These are phyloP conservation scores for Silene conica DNA, from an alignment of 148 eudicot genomes.

Conservation along the genomic window DNA sequence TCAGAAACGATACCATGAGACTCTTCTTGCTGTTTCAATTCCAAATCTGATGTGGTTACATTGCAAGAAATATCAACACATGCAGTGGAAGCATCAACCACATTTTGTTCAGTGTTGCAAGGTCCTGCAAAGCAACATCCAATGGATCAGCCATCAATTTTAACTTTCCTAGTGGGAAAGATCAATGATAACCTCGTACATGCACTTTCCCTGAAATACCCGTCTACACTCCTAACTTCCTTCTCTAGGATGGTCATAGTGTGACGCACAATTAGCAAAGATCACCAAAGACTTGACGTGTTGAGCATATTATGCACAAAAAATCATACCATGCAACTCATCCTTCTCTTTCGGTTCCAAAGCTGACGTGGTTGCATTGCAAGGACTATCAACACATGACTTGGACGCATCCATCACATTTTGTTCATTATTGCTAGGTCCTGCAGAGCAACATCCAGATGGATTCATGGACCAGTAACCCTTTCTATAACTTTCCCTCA, in stretches of 20 bases:
- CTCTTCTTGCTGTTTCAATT: background rate
- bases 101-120: background rate
- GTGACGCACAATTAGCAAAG: background rate
- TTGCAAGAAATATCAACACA: background rate
- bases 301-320: background rate
- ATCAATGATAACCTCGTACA: background rate
- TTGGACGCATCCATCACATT: slow-evolving; percentile 1
- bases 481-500: background rate
- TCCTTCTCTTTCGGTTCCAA: slow-evolving; percentile 8
- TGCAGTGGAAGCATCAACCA: background rate
- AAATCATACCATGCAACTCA: background rate
- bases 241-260: background rate
- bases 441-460: slow-evolving; percentile 9
- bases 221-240: background rate
- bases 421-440: background rate
- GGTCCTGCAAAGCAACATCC: slow-evolving; percentile 6
- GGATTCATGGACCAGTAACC: background rate
- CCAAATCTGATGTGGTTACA: background rate
- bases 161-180: background rate
- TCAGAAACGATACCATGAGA: background rate
- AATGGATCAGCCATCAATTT: background rate
- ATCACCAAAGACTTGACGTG: background rate
- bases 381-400: background rate
- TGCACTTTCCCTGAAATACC: background rate
- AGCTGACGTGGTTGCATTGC: background rate